Base-by-base conservation (phyloP, 768 basidiomycete species). In the Cyclocybe cylindracea region DNA sequence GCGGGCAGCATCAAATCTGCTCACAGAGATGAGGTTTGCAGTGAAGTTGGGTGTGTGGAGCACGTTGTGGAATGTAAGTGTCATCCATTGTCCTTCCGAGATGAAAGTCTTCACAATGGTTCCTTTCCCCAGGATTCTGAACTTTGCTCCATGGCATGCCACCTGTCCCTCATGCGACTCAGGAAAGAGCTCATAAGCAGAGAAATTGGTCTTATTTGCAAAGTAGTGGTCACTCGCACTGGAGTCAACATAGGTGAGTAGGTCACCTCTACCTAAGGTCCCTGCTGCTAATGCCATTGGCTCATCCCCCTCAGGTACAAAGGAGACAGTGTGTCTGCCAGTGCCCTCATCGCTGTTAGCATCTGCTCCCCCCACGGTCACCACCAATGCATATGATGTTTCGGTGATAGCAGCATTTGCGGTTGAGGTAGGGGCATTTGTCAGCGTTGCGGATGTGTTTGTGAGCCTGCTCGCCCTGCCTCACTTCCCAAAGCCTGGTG, bases 141-240 rank as follows among this genome's bases (percentile, higher is more conserved):
- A 51, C 3, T 37, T 39, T 5, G 55, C 50, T 7, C 46, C 55
- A 2, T 56, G 55, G 10, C 55, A 44, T 0, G 33, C 24, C 14
- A 29, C 6, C 2, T 42, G 36, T 2, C 51, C 5, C 2, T 38
- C 7, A 19, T 39, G 46, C 14, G 51, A 56, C 2, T 16, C 38
- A 0, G 29, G 24, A 37, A 56, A 51, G 13, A 34, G 32, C 2
- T 35, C 38, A 32, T 31, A 34, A 10, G 14, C 11, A 45, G 52
- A 56, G 55, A 56, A 56, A 29, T 56, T 51, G 1, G 55, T 37
- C 1, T 50, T 51, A n/a, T n/a, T n/a, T n/a, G 32, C 55, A 56
- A 4, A 7, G 48, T 19, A 6, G 42, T 32, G 14, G 18, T 10
- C n/a, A n/a, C n/a, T n/a, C n/a, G n/a, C n/a, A n/a, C n/a, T n/a